These are phyloP conservation scores for Camellia lanceoleosa DNA, from an alignment of 148 eudicot species.

Conservation along the genomic window DNA sequence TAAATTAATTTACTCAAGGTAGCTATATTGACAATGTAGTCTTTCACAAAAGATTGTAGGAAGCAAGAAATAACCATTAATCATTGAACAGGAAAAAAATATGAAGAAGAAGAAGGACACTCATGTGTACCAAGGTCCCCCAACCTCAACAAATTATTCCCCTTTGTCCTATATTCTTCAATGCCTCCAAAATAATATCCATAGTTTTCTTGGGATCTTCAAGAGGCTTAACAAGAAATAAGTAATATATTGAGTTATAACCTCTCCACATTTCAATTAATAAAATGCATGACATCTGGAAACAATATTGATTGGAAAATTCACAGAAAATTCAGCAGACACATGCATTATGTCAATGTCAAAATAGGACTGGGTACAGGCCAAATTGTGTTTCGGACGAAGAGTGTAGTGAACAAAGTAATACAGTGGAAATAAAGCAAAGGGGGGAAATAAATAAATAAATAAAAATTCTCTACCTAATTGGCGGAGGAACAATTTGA, in stretches of 20 bases:
- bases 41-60: background rate
- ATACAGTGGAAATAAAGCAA: no score
- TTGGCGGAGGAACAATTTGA: no score
- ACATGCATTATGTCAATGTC: no score
- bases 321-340: background rate
- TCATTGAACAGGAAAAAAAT: background rate
- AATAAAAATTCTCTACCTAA: no score
- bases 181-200: slow-evolving; percentile 74
- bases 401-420: no score
- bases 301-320: background rate
- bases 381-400: background rate
- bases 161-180: slow-evolving; percentile 75
- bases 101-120: slow-evolving; percentile 23
- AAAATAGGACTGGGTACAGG: background rate
- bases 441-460: no score
- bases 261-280: background rate
- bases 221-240: slow-evolving; percentile 58
- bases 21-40: background rate
- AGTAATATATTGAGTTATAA: background rate
- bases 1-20: background rate
- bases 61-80: background rate
- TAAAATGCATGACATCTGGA: background rate
- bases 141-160: slow-evolving; percentile 93
- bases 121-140: slow-evolving; percentile 88
- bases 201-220: slow-evolving; percentile 75